Percentiles rank a stretch among this genome's conserved stretches.
phyloP scores from a whole-genome alignment of 768 basidiomycete species.

The Tricholoma sp. region DNA sequence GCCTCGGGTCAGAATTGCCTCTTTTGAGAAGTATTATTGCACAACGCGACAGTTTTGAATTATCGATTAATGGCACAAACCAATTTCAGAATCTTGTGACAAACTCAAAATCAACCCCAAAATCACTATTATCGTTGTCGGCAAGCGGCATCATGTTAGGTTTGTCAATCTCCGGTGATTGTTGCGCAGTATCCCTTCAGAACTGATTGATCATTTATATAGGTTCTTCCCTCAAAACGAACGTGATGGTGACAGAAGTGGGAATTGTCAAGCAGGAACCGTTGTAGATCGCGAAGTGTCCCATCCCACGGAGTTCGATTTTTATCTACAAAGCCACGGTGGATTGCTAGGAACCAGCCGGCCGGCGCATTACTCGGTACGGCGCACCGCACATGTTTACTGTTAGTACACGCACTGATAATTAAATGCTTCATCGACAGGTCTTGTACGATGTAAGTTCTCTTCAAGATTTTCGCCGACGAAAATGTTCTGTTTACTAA shows the following conservation, averaged over 20 bases:
- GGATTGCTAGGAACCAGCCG: slow-evolving; percentile 73
- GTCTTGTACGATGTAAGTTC: slow-evolving; percentile 38
- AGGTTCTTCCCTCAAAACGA: slow-evolving; percentile 32
- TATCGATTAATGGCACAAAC: slow-evolving; percentile 5
- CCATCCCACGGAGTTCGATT: slow-evolving; percentile 74
- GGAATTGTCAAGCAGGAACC: slow-evolving; percentile 74
- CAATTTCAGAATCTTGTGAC: slow-evolving; percentile 45
- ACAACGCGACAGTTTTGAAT: neutral
- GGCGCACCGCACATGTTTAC: slow-evolving; percentile 14
- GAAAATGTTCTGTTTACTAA: neutral
- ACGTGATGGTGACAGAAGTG: slow-evolving; percentile 58
- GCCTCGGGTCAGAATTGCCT: slow-evolving; percentile 36
- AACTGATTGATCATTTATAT: neutral
- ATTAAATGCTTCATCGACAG: slow-evolving; percentile 16
- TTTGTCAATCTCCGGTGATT: slow-evolving; percentile 14
- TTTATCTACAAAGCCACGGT: slow-evolving; percentile 73
- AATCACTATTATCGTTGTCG: slow-evolving; percentile 67
- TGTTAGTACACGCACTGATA: neutral
- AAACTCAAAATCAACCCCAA: slow-evolving; percentile 45
- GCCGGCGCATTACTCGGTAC: slow-evolving; percentile 41
- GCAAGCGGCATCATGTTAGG: slow-evolving; percentile 57
- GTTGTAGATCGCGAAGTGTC: slow-evolving; percentile 69
- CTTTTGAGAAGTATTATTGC: slow-evolving; percentile 39
- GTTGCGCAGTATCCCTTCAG: neutral
- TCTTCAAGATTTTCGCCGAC: neutral